Evolutionary conservation across 2,329 filamentous ascomycete genomes (phyloP).

Genomic region (Penicillium sp.): DNA sequence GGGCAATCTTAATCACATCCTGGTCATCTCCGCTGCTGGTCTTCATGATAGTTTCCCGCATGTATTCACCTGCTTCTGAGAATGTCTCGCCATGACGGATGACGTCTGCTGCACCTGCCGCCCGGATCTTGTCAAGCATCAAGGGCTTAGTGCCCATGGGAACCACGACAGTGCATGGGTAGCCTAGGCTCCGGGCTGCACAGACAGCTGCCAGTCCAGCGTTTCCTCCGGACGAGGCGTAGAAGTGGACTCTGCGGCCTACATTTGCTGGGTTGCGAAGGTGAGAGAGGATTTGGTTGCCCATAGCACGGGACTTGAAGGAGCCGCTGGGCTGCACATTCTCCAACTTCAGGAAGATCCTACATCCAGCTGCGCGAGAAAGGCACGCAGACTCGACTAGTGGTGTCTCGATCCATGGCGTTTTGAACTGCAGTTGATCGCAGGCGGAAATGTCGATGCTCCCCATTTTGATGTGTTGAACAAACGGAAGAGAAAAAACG

Average conservation of each 20-base stretch:
- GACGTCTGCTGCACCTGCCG: constrained; percentile 65
- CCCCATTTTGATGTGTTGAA: constrained; percentile 34
- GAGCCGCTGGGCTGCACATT: constrained; percentile 81
- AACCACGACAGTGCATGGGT: constrained; percentile 73
- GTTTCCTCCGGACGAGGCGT: constrained; percentile 78
- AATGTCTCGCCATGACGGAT: constrained; percentile 68
- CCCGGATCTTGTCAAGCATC: constrained; percentile 70
- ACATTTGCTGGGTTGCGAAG: constrained; percentile 43
- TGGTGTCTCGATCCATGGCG: constrained; percentile 71
- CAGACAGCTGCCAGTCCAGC: constrained; percentile 79
- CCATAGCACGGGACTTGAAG: constrained; percentile 79
- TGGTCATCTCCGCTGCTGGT: constrained; percentile 24
- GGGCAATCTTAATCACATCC: constrained; percentile 42
- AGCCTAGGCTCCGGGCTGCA: constrained; percentile 63
- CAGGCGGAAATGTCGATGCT: constrained; percentile 33
- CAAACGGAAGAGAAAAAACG: constrained; percentile 2
- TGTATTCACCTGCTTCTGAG: constrained; percentile 66
- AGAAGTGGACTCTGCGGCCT: constrained; percentile 64
- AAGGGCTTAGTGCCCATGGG: constrained; percentile 63
- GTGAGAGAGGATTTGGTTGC: constrained; percentile 64
- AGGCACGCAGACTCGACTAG: constrained; percentile 66
- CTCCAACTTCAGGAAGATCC: constrained; percentile 82
- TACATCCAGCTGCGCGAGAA: constrained; percentile 70
- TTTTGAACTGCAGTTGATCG: constrained; percentile 31
- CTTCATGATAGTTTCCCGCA: constrained; percentile 55